These are phyloP conservation scores for Russula earlei DNA, from an alignment of 768 basidiomycete species.

Conservation along the genomic window DNA sequence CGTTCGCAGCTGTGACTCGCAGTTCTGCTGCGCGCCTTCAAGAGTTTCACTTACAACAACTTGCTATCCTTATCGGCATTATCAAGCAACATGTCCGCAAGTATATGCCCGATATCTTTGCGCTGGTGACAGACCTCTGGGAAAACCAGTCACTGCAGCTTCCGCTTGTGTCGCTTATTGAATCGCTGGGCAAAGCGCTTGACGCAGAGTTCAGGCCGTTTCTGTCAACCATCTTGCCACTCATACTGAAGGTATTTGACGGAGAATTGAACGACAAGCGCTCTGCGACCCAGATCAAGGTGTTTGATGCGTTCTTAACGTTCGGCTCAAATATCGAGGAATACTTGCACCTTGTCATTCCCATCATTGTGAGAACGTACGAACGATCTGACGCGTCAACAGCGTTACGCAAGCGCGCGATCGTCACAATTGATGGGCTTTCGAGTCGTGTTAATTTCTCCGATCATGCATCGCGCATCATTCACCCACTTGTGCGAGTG, in stretches of 20 bases:
- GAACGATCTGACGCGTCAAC: constrained; percentile 71
- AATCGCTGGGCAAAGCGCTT: constrained; percentile 85
- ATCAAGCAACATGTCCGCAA: constrained; percentile 97
- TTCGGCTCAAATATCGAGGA: constrained; percentile 97
- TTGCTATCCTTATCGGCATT: constrained; percentile 90
- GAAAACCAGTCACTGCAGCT: constrained; percentile 74
- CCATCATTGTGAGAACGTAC: constrained; percentile 85
- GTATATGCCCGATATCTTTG: constrained; percentile 79
- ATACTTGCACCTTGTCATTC: constrained; percentile 93
- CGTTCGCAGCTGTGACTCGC: constrained; percentile 82
- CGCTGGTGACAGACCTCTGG: constrained; percentile 85
- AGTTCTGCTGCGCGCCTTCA: constrained; percentile 74
- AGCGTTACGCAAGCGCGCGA: constrained; percentile 74
- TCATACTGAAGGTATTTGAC: constrained; percentile 85
- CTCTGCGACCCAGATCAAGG: constrained; percentile 71
- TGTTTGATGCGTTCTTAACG: constrained; percentile 89
- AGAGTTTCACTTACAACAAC: constrained; percentile 90
- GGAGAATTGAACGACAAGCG: constrained; percentile 78
- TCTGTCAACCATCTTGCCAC: constrained; percentile 80
- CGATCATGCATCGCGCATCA: constrained; percentile 93
- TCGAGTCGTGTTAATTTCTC: constrained; percentile 93
- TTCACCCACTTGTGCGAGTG: constrained; percentile 89
- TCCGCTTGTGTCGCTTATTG: constrained; percentile 86
- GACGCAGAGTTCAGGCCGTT: constrained; percentile 98
- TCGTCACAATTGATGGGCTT: constrained; percentile 84